Evolutionary conservation across 768 basidiomycete genomes (phyloP), one percentile per base, ranked within the genome.

Genomic region (Trametes cinnabarina): DNA sequence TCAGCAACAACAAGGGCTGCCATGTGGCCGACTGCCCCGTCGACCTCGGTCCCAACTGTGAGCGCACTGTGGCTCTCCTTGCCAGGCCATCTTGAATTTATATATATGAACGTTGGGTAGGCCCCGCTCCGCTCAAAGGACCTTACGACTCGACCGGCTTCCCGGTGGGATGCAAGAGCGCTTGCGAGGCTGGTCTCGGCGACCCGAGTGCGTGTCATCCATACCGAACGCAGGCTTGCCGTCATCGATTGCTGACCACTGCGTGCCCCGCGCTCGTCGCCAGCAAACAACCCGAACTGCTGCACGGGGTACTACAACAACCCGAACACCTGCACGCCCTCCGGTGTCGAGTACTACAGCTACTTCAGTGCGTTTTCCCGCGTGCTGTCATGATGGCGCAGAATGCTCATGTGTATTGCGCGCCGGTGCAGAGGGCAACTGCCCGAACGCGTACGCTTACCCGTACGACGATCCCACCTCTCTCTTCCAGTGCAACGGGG

Each of bases 271-370:
- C 11, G 9, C 15, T 9, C 35, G 41, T 23, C 8, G 9, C 12
- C 30, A 71, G 83, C 62, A 32, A 79, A 88, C 71, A 85, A 84
- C 22, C 69, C 77, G 4, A 85, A 87, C 65, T 88, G 87, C 69
- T 89, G 87, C 73, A 79, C 79, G 15, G 87, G 87, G 10, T 69
- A 67, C 40, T 73, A 79, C 70, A 71, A 69, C 68, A 84, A 81
- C 4, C 69, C 83, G 1, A 69, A 65, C 10, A 86, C 84, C 0
- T 88, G 86, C 68, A 85, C 84, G 14, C 61, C 74, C 12, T 80
- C 80, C 3, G 74, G 74, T 20, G 75, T 77, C 9, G 60, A 51
- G 19, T 74, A 70, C 65, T 78, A 78, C 63, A 67, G 60, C 52
- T 82, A 78, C 70, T 82, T 81, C 71, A 82, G 79, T 78, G 42